Evolutionary conservation across 805 yeast genomes (phyloP).

Genomic region (Torulaspora delbrueckii): DNA sequence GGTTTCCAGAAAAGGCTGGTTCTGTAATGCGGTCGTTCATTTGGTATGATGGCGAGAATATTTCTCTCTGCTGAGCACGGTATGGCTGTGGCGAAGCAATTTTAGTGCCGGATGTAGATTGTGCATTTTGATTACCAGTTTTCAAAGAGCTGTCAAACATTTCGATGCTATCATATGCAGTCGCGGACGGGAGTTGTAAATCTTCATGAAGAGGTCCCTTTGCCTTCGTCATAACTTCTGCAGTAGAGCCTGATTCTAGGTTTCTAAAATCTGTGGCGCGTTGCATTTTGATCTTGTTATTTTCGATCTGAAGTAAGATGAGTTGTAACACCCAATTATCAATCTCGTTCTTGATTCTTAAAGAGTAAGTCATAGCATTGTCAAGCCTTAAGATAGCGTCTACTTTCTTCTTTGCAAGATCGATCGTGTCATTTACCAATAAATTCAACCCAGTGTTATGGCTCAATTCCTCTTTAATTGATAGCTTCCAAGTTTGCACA

Average conservation of each 20-base stretch:
- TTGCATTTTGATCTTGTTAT: slow-evolving; percentile 31
- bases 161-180: slow-evolving; percentile 1
- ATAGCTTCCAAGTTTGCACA: slow-evolving; percentile 35
- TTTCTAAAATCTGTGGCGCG: neutral
- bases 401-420: slow-evolving; percentile 56
- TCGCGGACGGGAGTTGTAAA: slow-evolving; percentile 4
- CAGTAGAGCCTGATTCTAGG: neutral
- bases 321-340: slow-evolving; percentile 60
- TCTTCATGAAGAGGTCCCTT: neutral
- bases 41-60: slow-evolving; percentile 42
- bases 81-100: slow-evolving; percentile 29
- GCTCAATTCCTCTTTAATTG: slow-evolving; percentile 19
- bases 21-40: slow-evolving; percentile 41
- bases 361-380: slow-evolving; percentile 68
- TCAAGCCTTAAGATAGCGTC: slow-evolving; percentile 66
- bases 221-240: neutral
- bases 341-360: slow-evolving; percentile 72
- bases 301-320: slow-evolving; percentile 58
- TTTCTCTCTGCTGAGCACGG: slow-evolving; percentile 18
- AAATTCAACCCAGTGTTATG: slow-evolving; percentile 56
- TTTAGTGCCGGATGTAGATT: slow-evolving; percentile 8
- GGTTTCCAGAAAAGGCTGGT: slow-evolving; percentile 12
- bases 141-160: neutral
- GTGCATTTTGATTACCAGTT: neutral
- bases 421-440: slow-evolving; percentile 63